Evolutionary conservation across 495 filamentous ascomycete species (phyloP), one percentile per base, ranked within the genome.

Genomic region (Xanthoparmelia taractica): DNA sequence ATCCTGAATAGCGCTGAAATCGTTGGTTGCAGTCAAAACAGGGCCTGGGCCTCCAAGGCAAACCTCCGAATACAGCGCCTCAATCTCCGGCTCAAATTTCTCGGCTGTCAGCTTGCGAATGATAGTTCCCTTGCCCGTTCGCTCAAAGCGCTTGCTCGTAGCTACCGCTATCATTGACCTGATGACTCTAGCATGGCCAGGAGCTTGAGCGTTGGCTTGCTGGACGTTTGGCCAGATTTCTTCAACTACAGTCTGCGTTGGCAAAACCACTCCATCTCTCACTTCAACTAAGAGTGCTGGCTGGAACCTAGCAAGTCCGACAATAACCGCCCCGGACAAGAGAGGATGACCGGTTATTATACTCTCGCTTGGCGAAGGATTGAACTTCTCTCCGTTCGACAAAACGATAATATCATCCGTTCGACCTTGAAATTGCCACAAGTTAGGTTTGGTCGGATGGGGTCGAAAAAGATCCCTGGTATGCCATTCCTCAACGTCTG

Each of bases 341-440:
- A 59, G 37, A 7, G 45, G 57, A 37, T 63, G 57, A 12, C 55
- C 57, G 12, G 36, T 20, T 31, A 66, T 63, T 13, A 59, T 60
- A 10, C 33, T 57, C 36, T 89, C 85, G n/a, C 84, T 78, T 0
- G 75, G 71, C 11, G 83, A 69, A 0, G 84, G 84, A 65, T 86
- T 86, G 5, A 85, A 68, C 71, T 87, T 88, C 68, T 86, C 83
- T 38, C 84, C 84, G 67, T 81, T 87, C 33, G 75, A 79, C 64
- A 87, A 79, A 7, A 87, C 84, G 50, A 88, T 82, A 59, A 87
- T 75, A 66, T 85, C 84, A 64, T 88, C 85, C 3, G 67, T 67
- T 2, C 85, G 76, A 10, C 82, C 80, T 29, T 72, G 65, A 60
- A 81, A 83, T 29, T 71, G 71, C 83, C 81, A 87, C 43, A 79